These are phyloP conservation scores for Dendrobium huoshanense DNA, from an alignment of 106 monocot genomes.

Conservation along the genomic window DNA sequence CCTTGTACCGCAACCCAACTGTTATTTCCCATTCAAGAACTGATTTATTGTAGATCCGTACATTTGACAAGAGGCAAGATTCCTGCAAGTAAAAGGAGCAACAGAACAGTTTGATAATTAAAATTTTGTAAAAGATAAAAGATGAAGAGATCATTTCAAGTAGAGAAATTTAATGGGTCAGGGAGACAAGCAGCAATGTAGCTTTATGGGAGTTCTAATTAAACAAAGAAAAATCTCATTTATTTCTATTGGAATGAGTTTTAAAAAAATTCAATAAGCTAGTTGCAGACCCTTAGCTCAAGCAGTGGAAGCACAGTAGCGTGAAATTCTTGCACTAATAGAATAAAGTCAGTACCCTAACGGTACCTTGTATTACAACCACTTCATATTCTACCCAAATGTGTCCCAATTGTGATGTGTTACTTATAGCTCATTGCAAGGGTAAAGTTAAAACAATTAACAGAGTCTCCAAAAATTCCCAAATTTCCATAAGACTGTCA, in stretches of 20 bases:
- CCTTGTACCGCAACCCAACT: constrained; percentile 84
- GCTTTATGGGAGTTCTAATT: neutral
- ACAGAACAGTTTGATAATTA: neutral
- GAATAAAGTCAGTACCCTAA: neutral
- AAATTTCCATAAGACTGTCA: too few relatives aligned
- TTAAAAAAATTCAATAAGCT: neutral
- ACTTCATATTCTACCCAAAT: too few relatives aligned
- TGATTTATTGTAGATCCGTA: constrained; percentile 93
- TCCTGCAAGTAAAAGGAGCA: constrained; percentile 39
- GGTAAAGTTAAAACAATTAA: too few relatives aligned
- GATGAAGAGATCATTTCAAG: neutral
- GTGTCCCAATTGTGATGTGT: too few relatives aligned
- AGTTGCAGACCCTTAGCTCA: neutral
- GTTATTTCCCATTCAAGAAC: constrained; percentile 97
- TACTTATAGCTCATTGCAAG: too few relatives aligned
- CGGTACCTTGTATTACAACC: too few relatives aligned
- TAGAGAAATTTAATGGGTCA: neutral
- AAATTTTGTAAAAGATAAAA: neutral
- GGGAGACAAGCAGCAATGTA: neutral
- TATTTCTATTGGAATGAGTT: neutral
- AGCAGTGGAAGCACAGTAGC: neutral
- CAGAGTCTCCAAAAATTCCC: too few relatives aligned
- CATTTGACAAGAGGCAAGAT: constrained; percentile 81
- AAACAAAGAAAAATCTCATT: neutral
- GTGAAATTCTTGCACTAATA: neutral